Base-by-base conservation (phyloP, 2,329 filamentous ascomycete genomes). In the Pseudogymnoascus pannorum region DNA sequence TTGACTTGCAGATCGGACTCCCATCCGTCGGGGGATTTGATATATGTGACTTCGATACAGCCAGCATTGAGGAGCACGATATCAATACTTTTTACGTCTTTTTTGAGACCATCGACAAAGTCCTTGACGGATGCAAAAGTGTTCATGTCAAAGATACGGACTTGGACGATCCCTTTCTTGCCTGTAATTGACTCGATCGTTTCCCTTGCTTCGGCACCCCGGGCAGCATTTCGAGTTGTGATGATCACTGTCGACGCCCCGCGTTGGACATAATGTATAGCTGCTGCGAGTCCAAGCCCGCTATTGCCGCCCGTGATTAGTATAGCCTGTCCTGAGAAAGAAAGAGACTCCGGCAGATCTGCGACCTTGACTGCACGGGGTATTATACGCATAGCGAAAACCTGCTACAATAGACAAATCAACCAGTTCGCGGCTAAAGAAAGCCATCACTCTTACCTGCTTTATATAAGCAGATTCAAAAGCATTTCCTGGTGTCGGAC, bases 1-100 rank as follows among this genome's bases (percentile, higher is more conserved):
- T 86, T 86, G 65, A 85, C 79, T 68, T 86, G 82, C 9, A 87
- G 64, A 1, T 76, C 79, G 60, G 77, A 72, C 62, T 83, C 80
- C 73, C 76, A 82, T 5, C 77, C 80, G 31, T 78, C 76, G 1
- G 62, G 26, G 2, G 66, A 64, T 8, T 64, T 20, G 36, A 35
- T 60, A 14, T 66, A 70, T 1, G 42, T 58, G 1, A 60, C 62
- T 7, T 63, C 64, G n/a, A 67, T 57, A 7, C 67, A 48, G 6
- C 71, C 71, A 18, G 71, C 70, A 63, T 72, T 72, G n/a, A 73
- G 63, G 9, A 72, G 44, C 7, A 69, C 66, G 59, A 67, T 65
- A 48, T 74, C 68, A 33, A 70, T 65, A 24, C 59, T 64, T 18
- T 67, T 63, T 9, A 68, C 57, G 29, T 70, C 68, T 9, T 29